Conservation (phyloP, 2,329 filamentous ascomycete genomes). For the Nothomitra cinnamomea region DNA sequence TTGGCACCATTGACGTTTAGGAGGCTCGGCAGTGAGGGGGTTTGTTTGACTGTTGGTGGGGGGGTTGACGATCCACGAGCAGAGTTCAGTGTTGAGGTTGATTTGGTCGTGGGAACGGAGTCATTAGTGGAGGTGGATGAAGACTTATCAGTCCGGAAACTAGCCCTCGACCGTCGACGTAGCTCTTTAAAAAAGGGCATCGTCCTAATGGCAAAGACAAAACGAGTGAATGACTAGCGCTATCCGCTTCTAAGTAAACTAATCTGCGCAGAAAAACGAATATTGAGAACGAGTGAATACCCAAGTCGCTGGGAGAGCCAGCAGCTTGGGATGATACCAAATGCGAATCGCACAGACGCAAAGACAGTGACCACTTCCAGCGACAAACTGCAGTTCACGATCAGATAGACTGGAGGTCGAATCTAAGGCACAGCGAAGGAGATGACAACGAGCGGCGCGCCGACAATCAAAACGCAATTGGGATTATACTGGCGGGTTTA, state of each 20-base stretch:
- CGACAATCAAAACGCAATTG: too few species aligned
- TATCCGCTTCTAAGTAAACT: background rate
- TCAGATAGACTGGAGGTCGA: too few species aligned
- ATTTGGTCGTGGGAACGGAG: constrained; percentile 45
- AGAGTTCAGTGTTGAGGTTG: constrained; percentile 43
- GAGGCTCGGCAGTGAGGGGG: constrained; percentile 47
- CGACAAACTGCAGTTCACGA: too few species aligned
- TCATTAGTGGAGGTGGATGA: constrained; percentile 37
- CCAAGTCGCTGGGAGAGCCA: background rate
- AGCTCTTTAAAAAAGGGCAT: constrained; percentile 58
- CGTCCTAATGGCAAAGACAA: background rate
- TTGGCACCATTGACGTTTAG: constrained; percentile 23
- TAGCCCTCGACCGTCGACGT: constrained; percentile 58
- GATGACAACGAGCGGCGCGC: too few species aligned
- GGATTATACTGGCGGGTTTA: too few species aligned
- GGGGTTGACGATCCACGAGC: constrained; percentile 52
- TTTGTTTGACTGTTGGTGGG: constrained; percentile 51
- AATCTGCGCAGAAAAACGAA: background rate
- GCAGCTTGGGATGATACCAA: too few species aligned
- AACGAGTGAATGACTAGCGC: background rate
- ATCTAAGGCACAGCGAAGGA: too few species aligned
- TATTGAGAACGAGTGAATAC: background rate
- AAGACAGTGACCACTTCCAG: too few species aligned
- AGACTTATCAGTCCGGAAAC: constrained; percentile 48
- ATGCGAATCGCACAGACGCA: too few species aligned